Evolutionary conservation across 31 red algal species (phyloP).

Genomic region (Asparagopsis taxiformis): DNA sequence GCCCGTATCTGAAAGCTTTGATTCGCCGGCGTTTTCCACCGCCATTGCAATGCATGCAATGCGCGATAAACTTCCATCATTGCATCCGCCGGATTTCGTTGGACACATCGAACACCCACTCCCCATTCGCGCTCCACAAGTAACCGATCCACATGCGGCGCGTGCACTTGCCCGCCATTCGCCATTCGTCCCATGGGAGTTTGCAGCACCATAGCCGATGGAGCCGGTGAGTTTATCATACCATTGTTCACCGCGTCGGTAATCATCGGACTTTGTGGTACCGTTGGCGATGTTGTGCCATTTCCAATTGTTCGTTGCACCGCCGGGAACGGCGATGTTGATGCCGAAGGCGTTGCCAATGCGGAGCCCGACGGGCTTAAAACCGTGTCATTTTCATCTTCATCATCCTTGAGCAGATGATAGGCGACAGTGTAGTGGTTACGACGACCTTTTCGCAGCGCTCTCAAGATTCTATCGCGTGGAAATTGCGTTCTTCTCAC

Average conservation of each 20-base stretch:
- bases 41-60: slow-evolving; percentile 74
- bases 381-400: slow-evolving; percentile 68
- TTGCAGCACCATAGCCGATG: too few relatives aligned
- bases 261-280: too few relatives aligned
- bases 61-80: slow-evolving; percentile 94
- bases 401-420: slow-evolving; percentile 79
- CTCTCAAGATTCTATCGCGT: slow-evolving; percentile 60
- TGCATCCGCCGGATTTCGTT: slow-evolving; percentile 62
- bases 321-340: not conserved
- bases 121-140: slow-evolving; percentile 58
- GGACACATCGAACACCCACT: slow-evolving; percentile 70
- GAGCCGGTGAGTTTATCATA: too few relatives aligned
- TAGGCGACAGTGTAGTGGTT: slow-evolving; percentile 93
- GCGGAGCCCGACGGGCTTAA: slow-evolving; percentile 35
- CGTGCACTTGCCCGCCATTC: too few relatives aligned
- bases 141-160: not conserved
- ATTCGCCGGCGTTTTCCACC: slow-evolving; percentile 80
- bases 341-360: slow-evolving; percentile 4
- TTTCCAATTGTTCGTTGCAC: too few relatives aligned
- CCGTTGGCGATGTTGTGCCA: too few relatives aligned
- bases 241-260: too few relatives aligned
- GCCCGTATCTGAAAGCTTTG: slow-evolving; percentile 88
- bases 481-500: slow-evolving; percentile 62
- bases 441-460: slow-evolving; percentile 66
- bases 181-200: too few relatives aligned